Evolutionary conservation across 2,329 filamentous ascomycete species (phyloP).

Genomic region (Cercospora sojina): DNA sequence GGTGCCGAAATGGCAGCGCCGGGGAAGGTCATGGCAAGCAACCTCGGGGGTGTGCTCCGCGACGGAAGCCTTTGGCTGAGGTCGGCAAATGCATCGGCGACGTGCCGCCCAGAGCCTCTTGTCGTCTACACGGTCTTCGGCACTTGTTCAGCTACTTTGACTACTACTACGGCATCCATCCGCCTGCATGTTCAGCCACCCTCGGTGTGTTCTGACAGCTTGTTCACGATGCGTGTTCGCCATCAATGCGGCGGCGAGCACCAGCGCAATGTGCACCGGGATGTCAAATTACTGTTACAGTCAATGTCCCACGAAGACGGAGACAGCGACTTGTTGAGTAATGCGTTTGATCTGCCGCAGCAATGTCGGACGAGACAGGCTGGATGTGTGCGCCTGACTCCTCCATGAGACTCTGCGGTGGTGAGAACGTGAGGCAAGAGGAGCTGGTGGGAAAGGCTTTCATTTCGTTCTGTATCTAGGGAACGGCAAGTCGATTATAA

Average conservation of each 20-base stretch:
- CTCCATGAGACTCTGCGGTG: conserved; percentile 21
- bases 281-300: conserved; percentile 34
- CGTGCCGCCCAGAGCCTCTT: background rate
- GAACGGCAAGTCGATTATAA: background rate
- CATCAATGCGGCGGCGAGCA: background rate
- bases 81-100: conserved; percentile 1
- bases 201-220: background rate
- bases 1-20: background rate
- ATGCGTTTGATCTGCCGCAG: conserved; percentile 32
- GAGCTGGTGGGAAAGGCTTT: background rate
- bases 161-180: background rate
- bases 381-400: conserved; percentile 21
- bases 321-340: conserved; percentile 36
- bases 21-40: background rate
- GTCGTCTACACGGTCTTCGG: background rate
- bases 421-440: conserved; percentile 1
- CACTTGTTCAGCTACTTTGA: background rate
- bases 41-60: background rate
- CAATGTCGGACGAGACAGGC: conserved; percentile 29
- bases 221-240: background rate
- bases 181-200: background rate
- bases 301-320: conserved; percentile 30
- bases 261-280: background rate
- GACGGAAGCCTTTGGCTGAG: background rate
- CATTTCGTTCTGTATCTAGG: conserved; percentile 1